Evolutionary conservation across 2,329 filamentous ascomycete genomes (phyloP).

Genomic region (Fusarium nanum): DNA sequence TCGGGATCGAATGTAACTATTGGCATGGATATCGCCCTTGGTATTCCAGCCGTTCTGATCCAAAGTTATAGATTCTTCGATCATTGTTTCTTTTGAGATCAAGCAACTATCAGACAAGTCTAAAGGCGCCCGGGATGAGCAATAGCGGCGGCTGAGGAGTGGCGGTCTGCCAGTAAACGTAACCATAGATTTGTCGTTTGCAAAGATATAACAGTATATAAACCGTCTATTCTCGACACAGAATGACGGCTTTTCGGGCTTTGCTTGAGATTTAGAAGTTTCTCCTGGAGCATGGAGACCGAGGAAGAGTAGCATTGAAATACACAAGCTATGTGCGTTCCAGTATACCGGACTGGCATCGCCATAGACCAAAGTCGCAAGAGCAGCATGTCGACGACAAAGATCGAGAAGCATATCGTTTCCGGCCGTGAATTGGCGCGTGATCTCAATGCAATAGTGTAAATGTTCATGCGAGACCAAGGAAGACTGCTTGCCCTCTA

Average conservation of each 20-base stretch:
- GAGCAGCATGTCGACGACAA: constrained; percentile 48
- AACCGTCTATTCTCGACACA: constrained; percentile 49
- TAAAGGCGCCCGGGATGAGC: constrained; percentile 63
- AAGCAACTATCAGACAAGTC: constrained; percentile 65
- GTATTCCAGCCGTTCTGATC: constrained; percentile 67
- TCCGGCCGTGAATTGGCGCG: constrained; percentile 43
- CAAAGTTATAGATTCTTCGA: constrained; percentile 46
- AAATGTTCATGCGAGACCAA: constrained; percentile 22
- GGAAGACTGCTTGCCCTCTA: constrained; percentile 1
- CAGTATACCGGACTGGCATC: constrained; percentile 55
- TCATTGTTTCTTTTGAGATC: constrained; percentile 54
- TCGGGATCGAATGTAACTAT: constrained; percentile 61
- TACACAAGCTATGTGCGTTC: constrained; percentile 53
- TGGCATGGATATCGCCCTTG: constrained; percentile 55
- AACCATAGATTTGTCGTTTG: constrained; percentile 62
- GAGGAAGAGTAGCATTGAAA: constrained; percentile 52
- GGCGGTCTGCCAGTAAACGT: constrained; percentile 68
- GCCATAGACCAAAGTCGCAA: constrained; percentile 54
- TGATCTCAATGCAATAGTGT: constrained; percentile 50
- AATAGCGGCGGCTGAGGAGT: constrained; percentile 63
- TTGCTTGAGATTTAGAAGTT: neutral
- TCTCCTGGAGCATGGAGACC: constrained; percentile 49
- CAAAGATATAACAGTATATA: constrained; percentile 54
- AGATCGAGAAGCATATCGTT: constrained; percentile 56
- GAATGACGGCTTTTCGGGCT: constrained; percentile 44